Evolutionary conservation across 2,329 filamentous ascomycete species (phyloP), one percentile per base, ranked within the genome.

Genomic region (Scytalidium sp.): DNA sequence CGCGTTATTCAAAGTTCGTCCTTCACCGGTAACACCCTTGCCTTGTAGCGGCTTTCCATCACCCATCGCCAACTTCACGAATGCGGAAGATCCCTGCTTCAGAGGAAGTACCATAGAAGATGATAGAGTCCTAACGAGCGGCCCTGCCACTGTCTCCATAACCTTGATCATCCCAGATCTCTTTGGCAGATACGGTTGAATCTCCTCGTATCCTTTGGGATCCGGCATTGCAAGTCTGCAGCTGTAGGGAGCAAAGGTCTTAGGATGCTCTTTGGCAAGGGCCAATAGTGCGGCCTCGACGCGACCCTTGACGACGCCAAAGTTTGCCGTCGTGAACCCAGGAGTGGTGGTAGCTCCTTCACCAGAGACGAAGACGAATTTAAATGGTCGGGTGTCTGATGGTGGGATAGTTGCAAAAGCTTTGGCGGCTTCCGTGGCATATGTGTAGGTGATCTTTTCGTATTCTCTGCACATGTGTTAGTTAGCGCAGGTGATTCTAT

Each of bases 351-450:
- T 85, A 0, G 84, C 79, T 20, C 67, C 66, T 53, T 62, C 59
- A 15, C 59, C 86, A 0, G 87, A 90, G 23, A 91, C 78, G 61
- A 83, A 87, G 54, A 90, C 74, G 64, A 90, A 91, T 46, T 80
- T 81, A 66, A 90, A 84, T 0, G 81, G 78, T 3, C 68, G 62
- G 13, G 68, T 67, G 2, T 62, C 56, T 0, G 60, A 50, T 2
- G 75, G 68, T 10, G 32, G 32, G 11, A 84, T 66, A 0, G 64
- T 64, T 1, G 74, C 64, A 58, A 88, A 85, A 11, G 83, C 80
- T 51, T 75, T 71, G 1, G 84, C 85, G 0, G 84, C 85, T 2
- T 75, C 78, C 1, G 90, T 62, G 1, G 87, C 67, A 62, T 83
- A 90, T 61, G 83, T 78, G 51, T 81, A 75, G 0, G 87, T 90